Evolutionary conservation across 768 basidiomycete genomes (phyloP).

Genomic region (Pluteus cervinus): DNA sequence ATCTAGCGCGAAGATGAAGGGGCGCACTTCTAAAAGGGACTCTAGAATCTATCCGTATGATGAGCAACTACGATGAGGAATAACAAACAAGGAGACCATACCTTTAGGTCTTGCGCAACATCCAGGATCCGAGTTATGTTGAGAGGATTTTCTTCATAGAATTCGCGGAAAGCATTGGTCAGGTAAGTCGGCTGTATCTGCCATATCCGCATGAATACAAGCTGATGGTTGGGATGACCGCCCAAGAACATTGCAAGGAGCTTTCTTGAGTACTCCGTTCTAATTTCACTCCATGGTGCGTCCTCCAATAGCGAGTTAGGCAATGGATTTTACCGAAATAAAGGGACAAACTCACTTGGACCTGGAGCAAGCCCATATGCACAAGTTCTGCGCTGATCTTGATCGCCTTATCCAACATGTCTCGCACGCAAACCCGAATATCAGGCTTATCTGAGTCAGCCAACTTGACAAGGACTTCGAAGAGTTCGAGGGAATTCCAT

Average conservation of each 20-base stretch:
- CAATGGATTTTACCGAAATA: constrained; percentile 1
- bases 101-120: constrained; percentile 92
- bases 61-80: not conserved
- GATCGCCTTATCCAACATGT: constrained; percentile 91
- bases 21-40: constrained; percentile 83
- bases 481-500: constrained; percentile 92
- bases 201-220: constrained; percentile 97
- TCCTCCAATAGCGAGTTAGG: constrained; percentile 36
- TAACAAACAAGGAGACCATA: constrained; percentile 23
- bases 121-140: constrained; percentile 95
- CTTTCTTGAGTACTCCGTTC: constrained; percentile 80
- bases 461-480: constrained; percentile 79
- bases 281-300: constrained; percentile 82
- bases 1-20: constrained; percentile 87
- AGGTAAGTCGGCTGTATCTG: constrained; percentile 84
- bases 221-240: constrained; percentile 90
- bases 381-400: constrained; percentile 93
- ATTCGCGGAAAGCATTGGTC: constrained; percentile 83
- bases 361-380: constrained; percentile 87
- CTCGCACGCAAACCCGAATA: constrained; percentile 70
- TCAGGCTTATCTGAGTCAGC: constrained; percentile 69
- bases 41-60: constrained; percentile 66
- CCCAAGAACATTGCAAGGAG: constrained; percentile 86
- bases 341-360: constrained; percentile 56
- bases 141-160: constrained; percentile 86